Percentiles rank a stretch among this genome's conserved stretches.
phyloP scores from a whole-genome alignment of 352 stramenopile genomes.

The Phytophthora quininea region DNA sequence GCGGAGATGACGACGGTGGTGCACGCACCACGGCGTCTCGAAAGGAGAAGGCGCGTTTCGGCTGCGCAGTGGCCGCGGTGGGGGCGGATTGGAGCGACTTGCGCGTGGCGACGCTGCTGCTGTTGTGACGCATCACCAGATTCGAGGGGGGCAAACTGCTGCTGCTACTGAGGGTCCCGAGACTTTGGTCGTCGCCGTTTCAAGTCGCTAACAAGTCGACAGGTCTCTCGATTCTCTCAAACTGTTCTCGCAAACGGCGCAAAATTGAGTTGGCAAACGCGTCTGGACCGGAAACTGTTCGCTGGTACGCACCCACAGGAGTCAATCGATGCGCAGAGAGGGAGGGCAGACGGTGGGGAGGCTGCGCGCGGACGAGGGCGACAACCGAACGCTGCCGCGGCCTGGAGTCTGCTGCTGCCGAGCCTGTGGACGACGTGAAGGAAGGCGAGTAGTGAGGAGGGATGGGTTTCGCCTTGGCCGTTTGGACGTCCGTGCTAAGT shows the following conservation, averaged over 20 bases:
- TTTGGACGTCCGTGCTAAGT: not conserved
- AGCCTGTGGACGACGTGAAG: slow-evolving; percentile 2
- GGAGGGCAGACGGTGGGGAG: too few relatives aligned
- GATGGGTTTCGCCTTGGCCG: not conserved
- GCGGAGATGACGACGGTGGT: slow-evolving; percentile 5
- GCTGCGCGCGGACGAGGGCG: slow-evolving; percentile 18
- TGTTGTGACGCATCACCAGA: slow-evolving; percentile 29
- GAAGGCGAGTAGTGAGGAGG: slow-evolving; percentile 8
- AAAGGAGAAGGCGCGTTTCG: slow-evolving; percentile 37
- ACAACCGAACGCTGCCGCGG: slow-evolving; percentile 49
- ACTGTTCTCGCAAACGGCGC: not conserved
- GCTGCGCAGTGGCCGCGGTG: slow-evolving; percentile 8
- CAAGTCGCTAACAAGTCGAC: not conserved
- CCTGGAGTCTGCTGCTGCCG: slow-evolving; percentile 15
- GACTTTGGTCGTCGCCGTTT: not conserved
- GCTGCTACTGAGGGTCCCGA: too few relatives aligned
- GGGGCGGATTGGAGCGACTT: not conserved
- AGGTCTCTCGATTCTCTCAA: not conserved
- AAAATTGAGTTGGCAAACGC: not conserved
- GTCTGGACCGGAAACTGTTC: too few relatives aligned
- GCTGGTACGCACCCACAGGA: not conserved
- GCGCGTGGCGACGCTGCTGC: not conserved
- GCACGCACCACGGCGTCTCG: slow-evolving; percentile 41
- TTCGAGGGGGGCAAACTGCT: not conserved
- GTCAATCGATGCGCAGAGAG: too few relatives aligned